Base-by-base conservation (phyloP, 2,329 filamentous ascomycete genomes). In the Fusarium albosuccineum region DNA sequence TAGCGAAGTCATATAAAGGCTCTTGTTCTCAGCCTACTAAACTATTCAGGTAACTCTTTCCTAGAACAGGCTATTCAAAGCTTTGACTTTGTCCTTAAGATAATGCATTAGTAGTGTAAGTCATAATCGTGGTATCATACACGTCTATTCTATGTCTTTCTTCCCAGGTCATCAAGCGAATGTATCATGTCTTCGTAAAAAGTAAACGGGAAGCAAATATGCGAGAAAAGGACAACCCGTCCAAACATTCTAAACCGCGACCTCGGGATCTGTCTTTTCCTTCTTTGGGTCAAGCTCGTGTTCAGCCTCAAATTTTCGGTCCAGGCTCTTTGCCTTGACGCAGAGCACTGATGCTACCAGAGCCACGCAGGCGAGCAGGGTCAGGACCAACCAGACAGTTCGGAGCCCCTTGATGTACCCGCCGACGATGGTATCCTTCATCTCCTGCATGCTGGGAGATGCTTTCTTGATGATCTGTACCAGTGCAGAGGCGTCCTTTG, bases 401-500 rank as follows among this genome's bases (percentile, higher is more conserved):
- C 64, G 69, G 49, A 81, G 62, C 16, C 72, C 72, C 29, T 78
- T 74, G 40, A 72, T 73, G 41, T 77, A 80, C 1, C 77, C 79
- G 9, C 70, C 48, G 1, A 78, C 56, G n/a, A 81, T 71, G 3
- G 68, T 58, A 10, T 62, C 60, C 40, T 71, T 74, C 58, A 68
- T 66, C 40, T 11, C 55, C 2, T 60, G 34, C 61, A 66, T 64
- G 4, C 70, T 66, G 3, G 62, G 56, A 9, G 82, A 78, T 80
- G 90, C 86, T 1, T 72, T 71, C 72, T 61, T 67, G 17, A 71
- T 37, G 13, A 66, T 29, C 85, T 86, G 74, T 0, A 90, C 86
- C 11, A 91, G 79, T 0, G 83, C 84, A 0, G 87, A 86, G 0
- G 88, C 86, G 73, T 91, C 86, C 54, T 82, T 81, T 10, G 85